A percentile compares a stretch with the other conserved stretches of the same genome.
These are phyloP conservation scores for Avena insularis DNA, from an alignment of 176 grass and related monocot species.

Conservation along the genomic window DNA sequence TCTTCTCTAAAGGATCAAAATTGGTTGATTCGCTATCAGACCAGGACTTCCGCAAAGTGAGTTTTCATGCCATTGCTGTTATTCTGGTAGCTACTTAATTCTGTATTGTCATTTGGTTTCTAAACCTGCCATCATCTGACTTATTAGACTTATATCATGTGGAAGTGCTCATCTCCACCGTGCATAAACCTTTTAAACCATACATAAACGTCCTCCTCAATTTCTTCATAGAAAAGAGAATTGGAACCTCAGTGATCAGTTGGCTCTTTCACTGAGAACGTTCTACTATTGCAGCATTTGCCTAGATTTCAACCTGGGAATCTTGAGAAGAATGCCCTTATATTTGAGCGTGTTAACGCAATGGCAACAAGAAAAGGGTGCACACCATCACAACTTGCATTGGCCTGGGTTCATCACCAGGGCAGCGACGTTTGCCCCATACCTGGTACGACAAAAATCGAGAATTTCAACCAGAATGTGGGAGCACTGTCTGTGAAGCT, in stretches of 20 bases:
- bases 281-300: background rate
- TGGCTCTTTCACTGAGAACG: background rate
- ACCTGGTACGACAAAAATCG: constrained; percentile 1
- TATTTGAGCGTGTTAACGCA: background rate
- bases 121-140: background rate
- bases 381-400: constrained; percentile 2
- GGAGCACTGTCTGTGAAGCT: constrained; percentile 4
- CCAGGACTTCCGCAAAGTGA: background rate
- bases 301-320: constrained; percentile 3
- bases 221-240: background rate
- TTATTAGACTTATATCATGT: background rate
- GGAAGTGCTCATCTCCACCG: background rate
- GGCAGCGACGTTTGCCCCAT: constrained; percentile 10
- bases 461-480: constrained; percentile 21
- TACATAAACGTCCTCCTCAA: background rate
- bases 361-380: constrained; percentile 20
- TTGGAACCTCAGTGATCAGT: background rate
- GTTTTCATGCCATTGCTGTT: background rate
- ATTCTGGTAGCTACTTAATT: background rate
- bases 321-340: background rate
- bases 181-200: background rate
- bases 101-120: no score
- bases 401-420: constrained; percentile 23
- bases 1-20: background rate
- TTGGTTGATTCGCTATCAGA: background rate